Evolutionary conservation across 768 basidiomycete species (phyloP), one percentile per base, ranked within the genome.

Genomic region (Mycena haematopus): DNA sequence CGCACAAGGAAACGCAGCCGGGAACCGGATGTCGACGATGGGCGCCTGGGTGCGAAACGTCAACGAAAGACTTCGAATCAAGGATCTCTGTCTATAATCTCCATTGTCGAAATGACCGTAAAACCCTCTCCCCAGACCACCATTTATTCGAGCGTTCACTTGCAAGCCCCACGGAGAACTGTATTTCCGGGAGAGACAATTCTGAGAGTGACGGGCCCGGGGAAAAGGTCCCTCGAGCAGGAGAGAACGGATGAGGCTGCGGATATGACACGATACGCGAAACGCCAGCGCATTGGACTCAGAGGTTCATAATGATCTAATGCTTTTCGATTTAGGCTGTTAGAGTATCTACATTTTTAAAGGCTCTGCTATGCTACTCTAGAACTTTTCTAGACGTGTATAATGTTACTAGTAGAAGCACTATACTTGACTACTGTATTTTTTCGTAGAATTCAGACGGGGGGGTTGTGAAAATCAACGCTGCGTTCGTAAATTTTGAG

Each of bases 181-280:
- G 2, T 31, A 25, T 17, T 42, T 22, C 42, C 27, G 1, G 25
- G 2, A 11, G 42, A 55, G 45, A 21, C 21, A 44, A 13, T 13
- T 13, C 21, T 24, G 19, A 25, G 24, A 25, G 1, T 13, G 21
- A 21, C 6, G 17, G 29, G 29, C 29, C 29, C 29, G 29, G 7
- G 52, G 8, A 60, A 62, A 22, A n/a, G 60, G 15, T 24, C 29
- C 1, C 55, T 51, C 29, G 46, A 38, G 7, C 38, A 62, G 2
- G 29, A 42, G 17, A 5, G 4, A 14, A 21, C 17, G 5, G 60
- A 50, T 33, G 6, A 45, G 5, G 4, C 7, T 15, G n/a, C 5
- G 8, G 60, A 61, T 24, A 10, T 19, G 4, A 1, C 27, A 13
- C 60, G 60, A 49, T 55, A 61, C 38, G 15, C 25, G 10, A 61